Evolutionary conservation across 2,329 filamentous ascomycete species (phyloP).

Genomic region (Salinomyces thailandicus): DNA sequence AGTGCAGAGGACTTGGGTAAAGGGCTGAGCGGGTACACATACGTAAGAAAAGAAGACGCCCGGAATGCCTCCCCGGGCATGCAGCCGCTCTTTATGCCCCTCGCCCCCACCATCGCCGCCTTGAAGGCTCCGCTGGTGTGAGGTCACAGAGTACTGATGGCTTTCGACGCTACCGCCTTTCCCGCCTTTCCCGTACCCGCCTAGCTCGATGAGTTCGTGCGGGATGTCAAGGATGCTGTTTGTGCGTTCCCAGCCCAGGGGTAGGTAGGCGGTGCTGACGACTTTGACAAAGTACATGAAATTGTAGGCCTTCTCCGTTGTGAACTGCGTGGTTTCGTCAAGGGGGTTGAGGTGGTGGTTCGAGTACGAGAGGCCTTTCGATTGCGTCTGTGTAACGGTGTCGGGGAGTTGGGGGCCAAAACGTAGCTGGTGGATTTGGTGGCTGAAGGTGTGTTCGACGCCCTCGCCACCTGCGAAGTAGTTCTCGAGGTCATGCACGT

Average conservation of each 20-base stretch:
- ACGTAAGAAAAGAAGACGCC: slow-evolving; percentile 98
- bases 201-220: slow-evolving; percentile 50
- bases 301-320: slow-evolving; percentile 76
- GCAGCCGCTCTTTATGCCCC: slow-evolving; percentile 83
- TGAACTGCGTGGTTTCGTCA: slow-evolving; percentile 66
- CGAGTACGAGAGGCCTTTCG: slow-evolving; percentile 53
- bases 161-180: slow-evolving; percentile 80
- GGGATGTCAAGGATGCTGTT: slow-evolving; percentile 26
- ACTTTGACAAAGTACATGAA: slow-evolving; percentile 99
- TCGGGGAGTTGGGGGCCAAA: slow-evolving; percentile 85
- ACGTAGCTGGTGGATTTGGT: slow-evolving; percentile 76
- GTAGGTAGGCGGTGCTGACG: slow-evolving; percentile 87
- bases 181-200: slow-evolving; percentile 51
- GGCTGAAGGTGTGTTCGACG: slow-evolving; percentile 73
- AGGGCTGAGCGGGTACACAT: slow-evolving; percentile 36
- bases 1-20: too few relatives aligned
- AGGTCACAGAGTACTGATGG: slow-evolving; percentile 96
- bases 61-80: slow-evolving; percentile 84
- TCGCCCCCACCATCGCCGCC: slow-evolving; percentile 79
- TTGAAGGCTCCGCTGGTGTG: slow-evolving; percentile 77
- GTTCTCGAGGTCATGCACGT: slow-evolving; percentile 94
- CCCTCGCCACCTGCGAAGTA: slow-evolving; percentile 68
- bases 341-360: slow-evolving; percentile 90
- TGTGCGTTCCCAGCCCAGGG: slow-evolving; percentile 72
- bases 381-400: slow-evolving; percentile 53